Evolutionary conservation across 306 rosid genomes (phyloP).

Genomic region (Prunus mongolica): DNA sequence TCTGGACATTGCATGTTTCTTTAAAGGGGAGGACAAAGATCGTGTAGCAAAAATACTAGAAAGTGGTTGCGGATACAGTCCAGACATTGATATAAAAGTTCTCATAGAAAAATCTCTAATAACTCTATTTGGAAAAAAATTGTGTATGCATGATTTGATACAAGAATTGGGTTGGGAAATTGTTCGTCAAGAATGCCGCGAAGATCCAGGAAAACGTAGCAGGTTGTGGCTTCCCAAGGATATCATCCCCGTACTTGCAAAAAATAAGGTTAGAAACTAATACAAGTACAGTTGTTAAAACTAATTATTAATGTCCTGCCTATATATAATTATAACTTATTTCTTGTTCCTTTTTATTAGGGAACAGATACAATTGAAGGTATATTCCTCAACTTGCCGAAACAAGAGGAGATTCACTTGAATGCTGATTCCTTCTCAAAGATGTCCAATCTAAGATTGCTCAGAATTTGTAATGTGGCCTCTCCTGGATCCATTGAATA

Average conservation of each 20-base stretch:
- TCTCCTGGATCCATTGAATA: neutral
- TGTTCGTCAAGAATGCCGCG: neutral
- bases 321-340: neutral
- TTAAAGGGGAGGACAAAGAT: constrained; percentile 7
- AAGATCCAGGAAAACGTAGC: neutral
- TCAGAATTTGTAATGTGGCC: constrained; percentile 7
- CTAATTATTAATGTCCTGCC: neutral
- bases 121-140: neutral
- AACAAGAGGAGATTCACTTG: neutral
- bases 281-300: neutral
- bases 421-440: constrained; percentile 7
- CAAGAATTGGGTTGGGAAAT: constrained; percentile 22
- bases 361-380: constrained; percentile 4
- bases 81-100: constrained; percentile 2
- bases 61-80: neutral
- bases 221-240: constrained; percentile 24
- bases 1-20: constrained; percentile 27
- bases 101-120: constrained; percentile 17
- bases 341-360: neutral
- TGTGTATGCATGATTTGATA: constrained; percentile 21
- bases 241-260: neutral
- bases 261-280: neutral
- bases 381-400: neutral
- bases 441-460: constrained; percentile 21
- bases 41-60: constrained; percentile 11